Base-by-base conservation (phyloP, 2,329 filamentous ascomycete species). In the Clarireedia hainanense region DNA sequence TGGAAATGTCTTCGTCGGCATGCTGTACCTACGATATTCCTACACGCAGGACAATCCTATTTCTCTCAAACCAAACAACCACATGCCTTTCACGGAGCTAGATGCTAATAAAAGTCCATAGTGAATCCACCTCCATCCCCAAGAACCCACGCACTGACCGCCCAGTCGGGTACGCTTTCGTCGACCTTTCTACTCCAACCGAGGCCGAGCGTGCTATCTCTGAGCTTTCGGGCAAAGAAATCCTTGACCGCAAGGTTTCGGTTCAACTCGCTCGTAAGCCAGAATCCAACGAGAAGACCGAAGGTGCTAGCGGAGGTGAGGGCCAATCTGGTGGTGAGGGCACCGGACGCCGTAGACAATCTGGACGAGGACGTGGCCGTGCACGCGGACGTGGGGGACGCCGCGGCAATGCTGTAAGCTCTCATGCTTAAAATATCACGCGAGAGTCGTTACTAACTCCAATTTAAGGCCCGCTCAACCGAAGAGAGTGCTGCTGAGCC, bases 111-210 rank as follows among this genome's bases (percentile, higher is more conserved):
- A 53, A 49, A 43, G 30, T 47, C 7, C 27, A 57, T 70, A 97
- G 94, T 76, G 94, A 99, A 81, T 95, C 90, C 75, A 92, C 92
- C 74, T 97, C 94, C 68, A 99, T 99, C 76, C 94, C 94, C 66
- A 96, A 95, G 83, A 97, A 99, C 81, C 94, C 94, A 72, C 92
- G 94, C 75, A 99, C 92, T 76, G 92, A 91, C 76, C 92, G 94
- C 73, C 92, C 94, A 63, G 94, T 99, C 73, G 94, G 94, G 71
- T 99, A 97, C 75, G 94, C 94, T 72, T 99, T 99, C 73, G 94
- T 99, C 73, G 94, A 97, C 72, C 88, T 99, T 64, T 95, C 90
- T 60, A 96, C 92, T 63, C 89, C 94, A 59, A 84, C 84, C 64
- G 94, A 97, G 80, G 94, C 94, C 63, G 89, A 96, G 77, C 89